Percentiles rank a stretch among this genome's conserved stretches.
phyloP scores from a whole-genome alignment of 768 basidiomycete genomes.

The Russula ochroleuca region DNA sequence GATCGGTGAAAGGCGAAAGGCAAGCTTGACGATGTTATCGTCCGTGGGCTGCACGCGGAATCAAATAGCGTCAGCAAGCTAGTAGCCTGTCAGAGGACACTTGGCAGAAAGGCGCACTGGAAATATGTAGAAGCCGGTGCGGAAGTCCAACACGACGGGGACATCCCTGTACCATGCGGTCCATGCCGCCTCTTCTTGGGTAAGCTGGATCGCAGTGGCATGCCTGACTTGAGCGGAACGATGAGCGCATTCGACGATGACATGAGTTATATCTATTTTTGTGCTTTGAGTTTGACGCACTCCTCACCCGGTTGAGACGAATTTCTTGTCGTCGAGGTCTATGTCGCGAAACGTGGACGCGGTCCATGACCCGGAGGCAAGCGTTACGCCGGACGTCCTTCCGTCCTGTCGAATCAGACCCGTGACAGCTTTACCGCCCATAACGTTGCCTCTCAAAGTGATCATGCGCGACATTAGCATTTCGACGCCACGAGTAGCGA shows the following conservation, averaged over 20 bases:
- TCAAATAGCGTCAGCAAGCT: no score
- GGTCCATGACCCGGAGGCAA: conserved; percentile 84
- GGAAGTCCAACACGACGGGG: conserved; percentile 72
- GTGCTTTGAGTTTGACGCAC: not conserved
- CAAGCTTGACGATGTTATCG: conserved; percentile 70
- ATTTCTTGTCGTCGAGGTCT: conserved; percentile 42
- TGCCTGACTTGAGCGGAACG: conserved; percentile 48
- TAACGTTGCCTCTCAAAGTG: conserved; percentile 55
- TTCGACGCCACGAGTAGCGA: conserved; percentile 62
- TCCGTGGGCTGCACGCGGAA: conserved; percentile 52
- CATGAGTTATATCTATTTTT: not conserved
- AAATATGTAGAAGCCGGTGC: conserved; percentile 75
- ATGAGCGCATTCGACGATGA: not conserved
- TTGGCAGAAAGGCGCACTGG: conserved; percentile 48
- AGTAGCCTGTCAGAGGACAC: not conserved
- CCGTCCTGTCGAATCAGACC: conserved; percentile 42
- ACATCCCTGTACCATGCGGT: conserved; percentile 53
- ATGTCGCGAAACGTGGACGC: conserved; percentile 67
- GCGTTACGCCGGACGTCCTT: conserved; percentile 55
- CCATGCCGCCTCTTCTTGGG: conserved; percentile 59
- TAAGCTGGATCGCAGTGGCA: conserved; percentile 70
- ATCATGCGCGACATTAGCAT: conserved; percentile 52
- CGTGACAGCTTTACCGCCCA: conserved; percentile 54
- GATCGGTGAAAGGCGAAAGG: conserved; percentile 68
- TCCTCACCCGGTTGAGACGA: conserved; percentile 74